Conservation (phyloP, 1,139 yeast species). For the Saccharomyces hybrid region DNA sequence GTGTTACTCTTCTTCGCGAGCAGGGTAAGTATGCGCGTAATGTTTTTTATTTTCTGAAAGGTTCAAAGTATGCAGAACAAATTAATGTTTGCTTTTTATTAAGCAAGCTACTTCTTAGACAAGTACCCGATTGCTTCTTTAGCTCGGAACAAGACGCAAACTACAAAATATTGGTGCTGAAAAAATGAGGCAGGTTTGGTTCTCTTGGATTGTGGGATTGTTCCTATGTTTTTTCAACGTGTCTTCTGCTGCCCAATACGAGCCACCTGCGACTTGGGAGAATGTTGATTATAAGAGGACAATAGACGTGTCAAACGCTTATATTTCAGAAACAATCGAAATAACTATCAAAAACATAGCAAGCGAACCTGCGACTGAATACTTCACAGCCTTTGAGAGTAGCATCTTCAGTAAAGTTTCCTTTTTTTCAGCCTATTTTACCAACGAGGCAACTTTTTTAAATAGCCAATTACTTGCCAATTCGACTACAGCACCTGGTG, state of each 20-base stretch:
- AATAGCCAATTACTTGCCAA: slow-evolving; percentile 32
- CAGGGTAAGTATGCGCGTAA: not conserved
- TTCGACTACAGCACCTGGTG: slow-evolving; percentile 19
- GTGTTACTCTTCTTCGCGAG: not conserved
- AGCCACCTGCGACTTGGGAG: slow-evolving; percentile 32
- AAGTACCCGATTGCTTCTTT: not conserved
- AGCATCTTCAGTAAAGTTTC: slow-evolving; percentile 43
- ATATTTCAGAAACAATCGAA: slow-evolving; percentile 55
- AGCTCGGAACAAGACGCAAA: not conserved
- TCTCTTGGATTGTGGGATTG: slow-evolving; percentile 8
- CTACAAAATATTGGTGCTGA: not conserved
- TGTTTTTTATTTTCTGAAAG: not conserved
- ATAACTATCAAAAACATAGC: slow-evolving; percentile 56
- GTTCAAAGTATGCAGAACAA: not conserved
- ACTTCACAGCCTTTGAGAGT: slow-evolving; percentile 40
- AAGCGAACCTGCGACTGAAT: slow-evolving; percentile 45
- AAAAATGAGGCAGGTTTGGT: not conserved
- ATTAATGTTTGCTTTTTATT: not conserved
- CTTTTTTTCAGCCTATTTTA: slow-evolving; percentile 38
- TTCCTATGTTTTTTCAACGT: slow-evolving; percentile 5
- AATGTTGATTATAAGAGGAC: slow-evolving; percentile 35
- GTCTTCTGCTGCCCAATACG: slow-evolving; percentile 12
- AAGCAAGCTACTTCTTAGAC: not conserved
- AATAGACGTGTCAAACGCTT: slow-evolving; percentile 61
- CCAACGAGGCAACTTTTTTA: slow-evolving; percentile 32